Base-by-base conservation (phyloP, 2,329 filamentous ascomycete species). In the Scleromitrula shiraiana region DNA sequence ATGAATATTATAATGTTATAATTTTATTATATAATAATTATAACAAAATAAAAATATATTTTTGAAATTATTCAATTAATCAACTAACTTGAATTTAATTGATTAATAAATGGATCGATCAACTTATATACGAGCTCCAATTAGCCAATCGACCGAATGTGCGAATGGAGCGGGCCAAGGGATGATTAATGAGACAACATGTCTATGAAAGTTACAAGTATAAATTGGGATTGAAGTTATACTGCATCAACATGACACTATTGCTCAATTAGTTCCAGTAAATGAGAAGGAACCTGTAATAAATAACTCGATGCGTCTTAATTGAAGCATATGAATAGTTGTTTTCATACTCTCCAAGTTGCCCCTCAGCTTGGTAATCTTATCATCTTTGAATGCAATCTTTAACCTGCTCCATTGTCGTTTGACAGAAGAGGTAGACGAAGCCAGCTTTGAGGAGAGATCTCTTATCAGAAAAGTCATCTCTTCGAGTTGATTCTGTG, bases 361-460 rank as follows among this genome's bases (percentile, higher is more conserved):
- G 8, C 20, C 26, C 23, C 27, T 48, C 19, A 50, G 23, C 30
- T 45, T 51, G 5, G 26, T 36, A 19, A 54, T 49, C 32, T 54
- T 53, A 7, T 38, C 43, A 5, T 26, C 41, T 17, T 47, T 50
- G 2, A 54, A 19, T 3, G 23, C 32, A 29, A 49, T 37, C 20
- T 50, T 27, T 2, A 50, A 20, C 14, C 27, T 39, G 15, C 32
- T 39, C 50, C 48, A 53, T 26, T 50, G 39, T 12, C 19, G 41
- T 17, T 36, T 50, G 20, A 37, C 6, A 19, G 10, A 45, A 14
- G 33, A 33, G 26, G 35, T 38, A 2, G 14, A 20, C 4, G 27
- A 15, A 3, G 26, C 29, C n/a, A 50, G 17, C n/a, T 49, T 46
- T 4, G 14, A 19, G 3, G 41, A 37, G 6, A 50, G 17, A 2